A percentile compares a stretch with the other conserved stretches of the same genome.
phyloP scores from a whole-genome alignment of 2,329 filamentous ascomycete species.

The Microcera coccophila region DNA sequence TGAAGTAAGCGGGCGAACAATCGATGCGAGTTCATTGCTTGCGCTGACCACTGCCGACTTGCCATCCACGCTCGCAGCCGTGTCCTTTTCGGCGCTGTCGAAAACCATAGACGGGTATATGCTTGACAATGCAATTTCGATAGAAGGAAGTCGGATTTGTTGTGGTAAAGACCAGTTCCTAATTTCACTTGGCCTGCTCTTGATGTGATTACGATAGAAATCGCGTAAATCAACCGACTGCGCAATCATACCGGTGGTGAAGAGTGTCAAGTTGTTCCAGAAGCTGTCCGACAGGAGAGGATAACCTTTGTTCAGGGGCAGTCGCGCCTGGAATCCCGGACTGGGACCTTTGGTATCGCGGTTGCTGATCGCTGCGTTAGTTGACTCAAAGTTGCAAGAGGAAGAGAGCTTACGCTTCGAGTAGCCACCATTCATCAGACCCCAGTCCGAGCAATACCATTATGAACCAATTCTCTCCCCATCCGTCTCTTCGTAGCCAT shows the following conservation, averaged over 20 bases:
- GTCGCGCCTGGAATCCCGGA: conserved; percentile 37
- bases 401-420: conserved; percentile 53
- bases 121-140: conserved; percentile 48
- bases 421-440: conserved; percentile 76
- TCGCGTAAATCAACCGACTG: conserved; percentile 48
- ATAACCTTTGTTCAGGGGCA: conserved; percentile 43
- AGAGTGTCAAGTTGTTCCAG: conserved; percentile 50
- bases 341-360: conserved; percentile 25
- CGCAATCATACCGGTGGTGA: conserved; percentile 49
- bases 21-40: conserved; percentile 19
- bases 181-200: conserved; percentile 33
- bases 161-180: conserved; percentile 39
- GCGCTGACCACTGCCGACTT: conserved; percentile 5
- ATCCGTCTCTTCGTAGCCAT: conserved; percentile 69
- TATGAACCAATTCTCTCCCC: conserved; percentile 69
- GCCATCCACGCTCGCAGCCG: conserved; percentile 4
- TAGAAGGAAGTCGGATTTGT: conserved; percentile 45
- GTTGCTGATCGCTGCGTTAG: conserved; percentile 24
- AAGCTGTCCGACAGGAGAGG: conserved; percentile 46
- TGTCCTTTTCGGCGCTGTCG: conserved; percentile 17
- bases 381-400: background rate
- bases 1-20: conserved; percentile 16
- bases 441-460: conserved; percentile 65
- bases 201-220: conserved; percentile 43
- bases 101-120: conserved; percentile 37